Conservation (phyloP, 2,329 filamentous ascomycete genomes). For the Thyridium curvatum region DNA sequence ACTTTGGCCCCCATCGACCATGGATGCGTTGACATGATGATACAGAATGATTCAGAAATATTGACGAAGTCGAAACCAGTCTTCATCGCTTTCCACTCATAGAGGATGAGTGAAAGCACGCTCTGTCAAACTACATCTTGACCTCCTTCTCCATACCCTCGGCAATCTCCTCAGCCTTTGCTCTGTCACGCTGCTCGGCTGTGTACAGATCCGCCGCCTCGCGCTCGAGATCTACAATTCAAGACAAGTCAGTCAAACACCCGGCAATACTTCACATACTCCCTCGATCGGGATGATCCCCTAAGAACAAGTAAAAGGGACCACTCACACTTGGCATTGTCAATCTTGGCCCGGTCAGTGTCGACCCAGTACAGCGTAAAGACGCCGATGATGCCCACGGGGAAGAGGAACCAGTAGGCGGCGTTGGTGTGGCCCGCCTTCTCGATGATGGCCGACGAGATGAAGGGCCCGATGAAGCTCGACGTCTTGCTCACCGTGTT, state of each 20-base stretch:
- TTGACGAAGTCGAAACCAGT: too few species aligned
- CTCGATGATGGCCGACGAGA: conserved; percentile 14
- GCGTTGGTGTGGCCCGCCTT: conserved; percentile 7
- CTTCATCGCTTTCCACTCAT: too few species aligned
- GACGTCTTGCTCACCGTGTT: conserved; percentile 15
- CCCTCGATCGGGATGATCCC: too few species aligned
- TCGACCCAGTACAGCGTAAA: conserved; percentile 12
- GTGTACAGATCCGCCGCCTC: conserved; percentile 58
- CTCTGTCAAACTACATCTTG: too few species aligned
- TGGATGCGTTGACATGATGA: too few species aligned
- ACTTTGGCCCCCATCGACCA: too few species aligned
- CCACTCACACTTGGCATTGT: conserved; percentile 7
- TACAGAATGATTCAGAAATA: too few species aligned
- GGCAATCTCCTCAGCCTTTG: too few species aligned
- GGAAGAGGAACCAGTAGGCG: conserved; percentile 13
- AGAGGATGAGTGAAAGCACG: too few species aligned
- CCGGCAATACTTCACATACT: neutral
- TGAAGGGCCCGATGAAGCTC: conserved; percentile 15
- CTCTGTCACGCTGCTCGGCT: conserved; percentile 50
- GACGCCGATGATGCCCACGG: conserved; percentile 9
- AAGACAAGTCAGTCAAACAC: neutral
- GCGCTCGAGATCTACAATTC: conserved; percentile 7
- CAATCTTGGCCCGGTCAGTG: conserved; percentile 12
- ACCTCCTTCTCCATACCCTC: too few species aligned
- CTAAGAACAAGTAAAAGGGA: neutral